Percentiles rank a stretch among this genome's conserved stretches.
These are phyloP conservation scores for Gossypium gossypioides DNA, from an alignment of 441 rosid species.

Conservation along the genomic window DNA sequence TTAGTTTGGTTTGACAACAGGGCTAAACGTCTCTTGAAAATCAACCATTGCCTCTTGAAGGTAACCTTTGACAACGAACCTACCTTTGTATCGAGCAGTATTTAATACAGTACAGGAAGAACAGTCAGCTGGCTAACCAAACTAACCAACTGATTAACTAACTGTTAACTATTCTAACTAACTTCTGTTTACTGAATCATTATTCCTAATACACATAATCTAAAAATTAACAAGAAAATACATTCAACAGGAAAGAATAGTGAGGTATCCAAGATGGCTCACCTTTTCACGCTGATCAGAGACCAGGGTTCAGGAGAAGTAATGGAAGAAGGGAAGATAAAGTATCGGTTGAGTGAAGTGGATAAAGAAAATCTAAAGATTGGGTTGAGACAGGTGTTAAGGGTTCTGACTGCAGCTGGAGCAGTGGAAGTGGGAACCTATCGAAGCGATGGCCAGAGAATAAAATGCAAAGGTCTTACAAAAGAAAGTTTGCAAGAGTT, in stretches of 20 bases:
- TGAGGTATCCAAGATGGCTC: constrained; percentile 42
- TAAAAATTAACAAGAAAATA: no score
- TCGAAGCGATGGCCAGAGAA: constrained; percentile 53
- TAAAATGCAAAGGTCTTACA: constrained; percentile 31
- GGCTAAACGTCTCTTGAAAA: no score
- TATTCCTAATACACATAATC: no score
- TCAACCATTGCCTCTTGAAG: no score
- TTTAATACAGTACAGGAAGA: no score
- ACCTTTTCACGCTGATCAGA: constrained; percentile 38
- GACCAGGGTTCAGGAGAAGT: constrained; percentile 56
- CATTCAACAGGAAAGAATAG: constrained; percentile 25
- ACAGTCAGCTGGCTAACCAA: no score
- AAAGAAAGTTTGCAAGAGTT: constrained; percentile 47
- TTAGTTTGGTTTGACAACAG: no score
- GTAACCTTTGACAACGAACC: no score
- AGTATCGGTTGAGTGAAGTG: constrained; percentile 15
- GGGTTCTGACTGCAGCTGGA: constrained; percentile 60
- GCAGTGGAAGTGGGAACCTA: constrained; percentile 67
- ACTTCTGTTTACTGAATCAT: no score
- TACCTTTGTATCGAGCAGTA: no score
- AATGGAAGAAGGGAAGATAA: constrained; percentile 30
- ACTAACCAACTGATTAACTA: no score
- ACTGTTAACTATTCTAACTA: no score
- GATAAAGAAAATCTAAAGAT: constrained; percentile 44
- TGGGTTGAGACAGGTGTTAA: constrained; percentile 43